phyloP scores from a whole-genome alignment of 495 filamentous ascomycete genomes.

The Neurospora sp. region DNA sequence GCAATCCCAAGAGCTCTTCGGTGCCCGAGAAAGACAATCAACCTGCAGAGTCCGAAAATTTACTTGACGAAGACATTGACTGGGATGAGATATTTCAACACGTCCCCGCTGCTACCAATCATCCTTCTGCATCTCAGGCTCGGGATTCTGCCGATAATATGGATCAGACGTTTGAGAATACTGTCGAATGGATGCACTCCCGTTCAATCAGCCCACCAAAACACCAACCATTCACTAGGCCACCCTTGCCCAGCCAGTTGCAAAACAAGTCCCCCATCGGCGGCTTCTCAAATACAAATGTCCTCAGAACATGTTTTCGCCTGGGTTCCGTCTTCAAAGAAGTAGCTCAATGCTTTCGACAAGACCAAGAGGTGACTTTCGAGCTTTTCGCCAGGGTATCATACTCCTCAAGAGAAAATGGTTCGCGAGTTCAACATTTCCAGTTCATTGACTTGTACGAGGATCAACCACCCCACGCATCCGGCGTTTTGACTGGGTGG shows the following conservation, averaged over 20 bases:
- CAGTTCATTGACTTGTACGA: slow-evolving; percentile 51
- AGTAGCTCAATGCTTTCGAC: slow-evolving; percentile 23
- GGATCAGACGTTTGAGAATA: background rate
- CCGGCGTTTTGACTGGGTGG: slow-evolving; percentile 41
- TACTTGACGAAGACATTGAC: slow-evolving; percentile 28
- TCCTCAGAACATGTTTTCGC: slow-evolving; percentile 52
- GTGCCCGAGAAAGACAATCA: background rate
- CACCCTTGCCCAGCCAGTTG: slow-evolving; percentile 37
- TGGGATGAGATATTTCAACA: slow-evolving; percentile 23
- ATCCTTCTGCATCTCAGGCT: background rate
- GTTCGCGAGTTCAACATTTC: slow-evolving; percentile 43
- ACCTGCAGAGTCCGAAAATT: slow-evolving; percentile 10
- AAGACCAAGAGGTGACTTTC: slow-evolving; percentile 36
- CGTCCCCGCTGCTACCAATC: slow-evolving; percentile 3
- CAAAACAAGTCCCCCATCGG: slow-evolving; percentile 42
- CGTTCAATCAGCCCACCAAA: background rate
- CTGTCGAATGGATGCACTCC: background rate
- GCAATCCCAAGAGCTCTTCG: background rate
- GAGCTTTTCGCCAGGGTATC: slow-evolving; percentile 51
- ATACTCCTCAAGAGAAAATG: slow-evolving; percentile 38
- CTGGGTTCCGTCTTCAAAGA: slow-evolving; percentile 46
- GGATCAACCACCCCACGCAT: slow-evolving; percentile 41
- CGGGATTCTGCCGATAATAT: background rate
- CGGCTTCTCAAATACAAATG: slow-evolving; percentile 35
- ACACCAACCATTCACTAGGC: slow-evolving; percentile 33